Base-by-base conservation (phyloP, 1,284 basidiomycete species). In the Peniophora sp. region DNA sequence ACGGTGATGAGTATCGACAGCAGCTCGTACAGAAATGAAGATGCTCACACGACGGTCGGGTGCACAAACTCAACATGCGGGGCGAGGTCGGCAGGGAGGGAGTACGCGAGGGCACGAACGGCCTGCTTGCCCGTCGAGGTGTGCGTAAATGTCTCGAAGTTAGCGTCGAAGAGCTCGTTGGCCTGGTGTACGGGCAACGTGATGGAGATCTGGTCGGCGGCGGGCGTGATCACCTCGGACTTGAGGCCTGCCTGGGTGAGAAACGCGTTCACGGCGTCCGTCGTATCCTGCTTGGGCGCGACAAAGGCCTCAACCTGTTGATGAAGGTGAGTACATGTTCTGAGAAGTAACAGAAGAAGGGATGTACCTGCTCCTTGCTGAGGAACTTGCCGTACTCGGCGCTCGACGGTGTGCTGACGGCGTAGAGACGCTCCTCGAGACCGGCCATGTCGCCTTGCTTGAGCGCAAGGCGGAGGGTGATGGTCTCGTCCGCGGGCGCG, bases 401-500 rank as follows among this genome's bases (percentile, higher is more conserved):
- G 49, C 57, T 64, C 16, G 47, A 41, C 2, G 65, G 64, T 1
- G 59, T 59, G 53, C 61, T 63, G 34, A 63, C 61, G 23, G 54
- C 59, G 46, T 50, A 57, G n/a, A 72, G 63, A 19, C 53, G 63
- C 47, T 64, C 54, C 52, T 69, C 64, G 23, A 73, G 66, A 17
- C 68, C 70, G 8, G 56, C 57, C 47, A 64, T 59, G 54, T 72
- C 52, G 55, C 52, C 59, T 55, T 67, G 66, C 43, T 57, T 58
- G 49, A 70, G 64, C n/a, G 64, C 68, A 20, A 70, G 58, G 24
- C 66, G 65, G 48, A 69, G 53, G 53, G 62, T 63, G 41, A 70
- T 57, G 12, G 53, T 55, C 22, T 59, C 51, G 47, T 61, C 57
- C n/a, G 59, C 52, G 2, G 61, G 45, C 1, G 68, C 64, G 16